Percentiles rank a stretch among this genome's conserved stretches.
phyloP scores from a whole-genome alignment of 805 yeast genomes.

The Candida multigemmis region DNA sequence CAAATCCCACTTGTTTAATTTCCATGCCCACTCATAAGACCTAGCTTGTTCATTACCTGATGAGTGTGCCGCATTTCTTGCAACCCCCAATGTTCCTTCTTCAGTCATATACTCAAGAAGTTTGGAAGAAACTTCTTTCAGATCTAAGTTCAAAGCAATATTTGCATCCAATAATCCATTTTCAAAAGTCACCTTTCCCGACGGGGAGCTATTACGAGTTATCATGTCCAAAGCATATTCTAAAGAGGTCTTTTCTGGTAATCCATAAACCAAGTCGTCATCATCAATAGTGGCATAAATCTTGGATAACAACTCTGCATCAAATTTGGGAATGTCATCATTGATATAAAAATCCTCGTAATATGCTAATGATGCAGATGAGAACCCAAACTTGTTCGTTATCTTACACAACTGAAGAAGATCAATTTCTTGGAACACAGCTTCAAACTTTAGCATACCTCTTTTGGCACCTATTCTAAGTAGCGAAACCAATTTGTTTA shows the following conservation, averaged over 20 bases:
- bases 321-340: constrained; percentile 6
- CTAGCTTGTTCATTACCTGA: too few species aligned
- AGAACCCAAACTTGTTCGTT: constrained; percentile 21
- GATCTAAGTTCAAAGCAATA: too few species aligned
- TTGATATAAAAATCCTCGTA: constrained; percentile 33
- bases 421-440: constrained; percentile 20
- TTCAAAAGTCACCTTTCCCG: constrained; percentile 40
- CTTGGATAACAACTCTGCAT: constrained; percentile 9
- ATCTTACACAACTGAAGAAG: constrained; percentile 14
- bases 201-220: constrained; percentile 15
- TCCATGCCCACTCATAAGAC: constrained; percentile 66
- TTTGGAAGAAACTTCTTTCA: too few species aligned
- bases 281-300: constrained; percentile 52
- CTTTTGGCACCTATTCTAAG: constrained; percentile 32
- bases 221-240: constrained; percentile 40
- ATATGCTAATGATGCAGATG: constrained; percentile 37
- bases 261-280: constrained; percentile 54
- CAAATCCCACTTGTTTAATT: constrained; percentile 67
- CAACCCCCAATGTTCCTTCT: too few species aligned
- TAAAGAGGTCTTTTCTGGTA: constrained; percentile 51
- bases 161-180: constrained; percentile 50
- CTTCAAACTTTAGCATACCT: constrained; percentile 13
- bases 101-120: too few species aligned
- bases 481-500: constrained; percentile 14
- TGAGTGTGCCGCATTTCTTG: too few species aligned